Evolutionary conservation across 2,329 filamentous ascomycete genomes (phyloP).

Genomic region (Penicillium sp.): DNA sequence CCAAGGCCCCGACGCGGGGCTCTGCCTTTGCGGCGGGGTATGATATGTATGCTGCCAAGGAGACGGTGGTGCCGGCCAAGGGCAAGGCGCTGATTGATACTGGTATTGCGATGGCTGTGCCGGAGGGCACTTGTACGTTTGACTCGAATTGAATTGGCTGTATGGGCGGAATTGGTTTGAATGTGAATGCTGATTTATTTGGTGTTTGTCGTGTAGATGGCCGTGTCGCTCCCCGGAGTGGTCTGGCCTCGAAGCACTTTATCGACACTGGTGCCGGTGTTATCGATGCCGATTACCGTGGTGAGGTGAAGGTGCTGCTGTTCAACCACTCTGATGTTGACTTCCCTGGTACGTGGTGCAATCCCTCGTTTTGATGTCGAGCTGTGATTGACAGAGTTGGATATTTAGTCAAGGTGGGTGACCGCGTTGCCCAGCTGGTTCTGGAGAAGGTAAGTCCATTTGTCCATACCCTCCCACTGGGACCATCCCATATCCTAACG

Average conservation of each 20-base stretch:
- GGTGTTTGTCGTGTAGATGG: constrained; percentile 65
- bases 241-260: constrained; percentile 88
- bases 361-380: constrained; percentile 1
- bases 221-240: constrained; percentile 85
- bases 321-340: constrained; percentile 88
- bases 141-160: background rate
- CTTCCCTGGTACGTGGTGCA: constrained; percentile 56
- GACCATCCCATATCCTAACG: constrained; percentile 4
- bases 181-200: constrained; percentile 4
- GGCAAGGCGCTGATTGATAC: constrained; percentile 88
- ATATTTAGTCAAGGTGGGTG: constrained; percentile 71
- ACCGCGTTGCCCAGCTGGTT: constrained; percentile 90
- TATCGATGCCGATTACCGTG: constrained; percentile 96
- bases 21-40: constrained; percentile 90
- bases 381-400: background rate
- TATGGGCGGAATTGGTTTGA: background rate
- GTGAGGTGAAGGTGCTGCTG: constrained; percentile 88
- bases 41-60: constrained; percentile 79
- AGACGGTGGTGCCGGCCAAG: constrained; percentile 73
- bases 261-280: constrained; percentile 96
- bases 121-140: constrained; percentile 79
- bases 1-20: constrained; percentile 82
- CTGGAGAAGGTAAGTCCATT: constrained; percentile 68
- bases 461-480: background rate
- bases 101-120: constrained; percentile 87